A percentile compares a stretch with the other conserved stretches of the same genome.
Evolutionary conservation across 2,329 filamentous ascomycete species (phyloP).

Genomic region (Colletotrichum noveboracense): DNA sequence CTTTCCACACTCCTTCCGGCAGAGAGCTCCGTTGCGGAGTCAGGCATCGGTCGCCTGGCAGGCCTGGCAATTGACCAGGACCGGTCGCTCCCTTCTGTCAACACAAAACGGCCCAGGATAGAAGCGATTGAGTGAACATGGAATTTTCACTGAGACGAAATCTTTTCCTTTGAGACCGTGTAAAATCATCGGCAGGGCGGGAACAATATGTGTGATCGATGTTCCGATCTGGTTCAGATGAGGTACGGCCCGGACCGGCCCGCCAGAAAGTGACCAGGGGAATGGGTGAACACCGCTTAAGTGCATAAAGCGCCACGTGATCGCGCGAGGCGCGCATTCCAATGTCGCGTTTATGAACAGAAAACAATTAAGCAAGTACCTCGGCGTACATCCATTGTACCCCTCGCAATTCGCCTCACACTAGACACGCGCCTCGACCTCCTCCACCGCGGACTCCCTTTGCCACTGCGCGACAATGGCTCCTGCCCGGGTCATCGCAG

Average conservation of each 20-base stretch:
- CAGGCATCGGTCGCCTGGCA: slow-evolving; percentile 2
- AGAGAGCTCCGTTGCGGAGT: background rate
- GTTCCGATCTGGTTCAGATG: background rate
- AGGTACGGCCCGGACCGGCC: background rate
- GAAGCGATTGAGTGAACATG: slow-evolving; percentile 63
- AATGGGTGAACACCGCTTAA: background rate
- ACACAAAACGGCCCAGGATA: slow-evolving; percentile 44
- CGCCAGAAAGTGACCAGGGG: background rate
- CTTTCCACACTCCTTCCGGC: slow-evolving; percentile 54
- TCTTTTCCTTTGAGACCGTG: background rate
- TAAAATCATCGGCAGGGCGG: background rate
- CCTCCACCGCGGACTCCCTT: background rate
- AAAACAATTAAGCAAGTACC: background rate
- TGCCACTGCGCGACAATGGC: slow-evolving; percentile 18
- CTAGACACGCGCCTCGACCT: background rate
- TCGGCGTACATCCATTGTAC: background rate
- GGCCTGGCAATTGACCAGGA: slow-evolving; percentile 6
- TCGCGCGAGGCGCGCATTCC: background rate
- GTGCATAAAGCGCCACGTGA: background rate
- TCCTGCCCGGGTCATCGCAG: slow-evolving; percentile 18
- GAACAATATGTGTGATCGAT: background rate
- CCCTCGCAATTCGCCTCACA: background rate
- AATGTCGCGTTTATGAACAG: background rate
- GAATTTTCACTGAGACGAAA: background rate
- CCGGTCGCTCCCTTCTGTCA: slow-evolving; percentile 6